A percentile compares a stretch with the other conserved stretches of the same genome.
These are phyloP conservation scores for Hypoxylon sp. DNA, from an alignment of 2,329 filamentous ascomycete species.

Conservation along the genomic window DNA sequence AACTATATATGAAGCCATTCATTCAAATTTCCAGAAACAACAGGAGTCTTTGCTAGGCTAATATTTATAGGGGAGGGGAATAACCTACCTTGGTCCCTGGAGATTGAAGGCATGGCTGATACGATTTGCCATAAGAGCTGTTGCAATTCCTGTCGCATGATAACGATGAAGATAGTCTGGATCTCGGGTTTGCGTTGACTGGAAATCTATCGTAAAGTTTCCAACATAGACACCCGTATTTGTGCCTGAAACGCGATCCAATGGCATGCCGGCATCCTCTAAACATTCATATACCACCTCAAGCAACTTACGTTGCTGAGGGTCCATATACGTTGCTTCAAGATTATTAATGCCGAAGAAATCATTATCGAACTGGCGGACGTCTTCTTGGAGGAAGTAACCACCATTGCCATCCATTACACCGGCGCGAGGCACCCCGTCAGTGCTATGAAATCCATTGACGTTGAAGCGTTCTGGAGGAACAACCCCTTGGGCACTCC, in stretches of 20 bases:
- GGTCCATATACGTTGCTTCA: conserved; percentile 12
- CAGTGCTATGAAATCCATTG: not conserved
- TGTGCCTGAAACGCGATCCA: conserved; percentile 49
- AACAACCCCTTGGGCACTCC: not conserved
- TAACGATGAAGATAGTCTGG: conserved; percentile 47
- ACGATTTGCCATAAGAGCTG: conserved; percentile 57
- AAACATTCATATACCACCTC: conserved; percentile 56
- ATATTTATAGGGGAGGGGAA: conserved; percentile 1
- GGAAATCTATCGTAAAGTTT: conserved; percentile 48
- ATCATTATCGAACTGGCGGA: not conserved
- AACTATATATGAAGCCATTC: no score
- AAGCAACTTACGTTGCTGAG: conserved; percentile 36
- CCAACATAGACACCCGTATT: conserved; percentile 51
- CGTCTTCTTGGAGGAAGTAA: not conserved
- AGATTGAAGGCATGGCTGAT: conserved; percentile 58
- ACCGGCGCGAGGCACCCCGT: not conserved
- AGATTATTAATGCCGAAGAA: not conserved
- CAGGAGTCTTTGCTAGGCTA: no score
- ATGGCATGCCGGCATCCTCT: conserved; percentile 30
- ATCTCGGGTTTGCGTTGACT: conserved; percentile 50
- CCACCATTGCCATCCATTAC: not conserved
- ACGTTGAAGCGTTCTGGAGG: not conserved
- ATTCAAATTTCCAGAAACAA: no score
- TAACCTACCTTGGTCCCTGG: conserved; percentile 50
- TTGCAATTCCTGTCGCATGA: conserved; percentile 54